phyloP scores from a whole-genome alignment of 78 protist species.

The Dictyostelium citrinum region DNA sequence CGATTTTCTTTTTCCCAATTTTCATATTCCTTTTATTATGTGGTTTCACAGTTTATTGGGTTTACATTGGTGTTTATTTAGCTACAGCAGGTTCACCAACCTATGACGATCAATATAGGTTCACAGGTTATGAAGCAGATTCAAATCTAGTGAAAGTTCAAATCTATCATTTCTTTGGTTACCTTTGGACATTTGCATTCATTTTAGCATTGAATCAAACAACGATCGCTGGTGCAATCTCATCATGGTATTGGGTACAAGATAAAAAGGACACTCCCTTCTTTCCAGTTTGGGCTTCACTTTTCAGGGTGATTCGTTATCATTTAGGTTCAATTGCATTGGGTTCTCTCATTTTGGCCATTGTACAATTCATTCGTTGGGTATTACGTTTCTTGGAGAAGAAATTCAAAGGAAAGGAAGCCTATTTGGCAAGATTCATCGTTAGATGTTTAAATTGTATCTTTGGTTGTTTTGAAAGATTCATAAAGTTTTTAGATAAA shows the following conservation, averaged over 20 bases:
- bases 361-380: constrained; percentile 88
- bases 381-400: constrained; percentile 61
- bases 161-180: constrained; percentile 88
- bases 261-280: constrained; percentile 77
- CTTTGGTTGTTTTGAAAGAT: constrained; percentile 86
- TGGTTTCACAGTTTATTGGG: constrained; percentile 81
- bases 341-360: constrained; percentile 89
- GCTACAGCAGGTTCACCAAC: constrained; percentile 55
- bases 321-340: constrained; percentile 91
- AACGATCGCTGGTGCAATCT: constrained; percentile 86
- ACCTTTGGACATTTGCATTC: constrained; percentile 85
- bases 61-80: constrained; percentile 18
- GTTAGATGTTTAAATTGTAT: constrained; percentile 83
- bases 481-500: constrained; percentile 88
- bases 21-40: constrained; percentile 3
- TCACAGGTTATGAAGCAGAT: constrained; percentile 28
- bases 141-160: background rate
- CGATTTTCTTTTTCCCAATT: constrained; percentile 84
- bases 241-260: constrained; percentile 86
- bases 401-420: constrained; percentile 47
- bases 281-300: constrained; percentile 69
- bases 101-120: background rate
- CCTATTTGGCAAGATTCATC: constrained; percentile 24
- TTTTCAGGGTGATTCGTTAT: constrained; percentile 73
- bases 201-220: constrained; percentile 81